These are phyloP conservation scores for Talaromyces sp. DNA, from an alignment of 2,329 filamentous ascomycete genomes.

Conservation along the genomic window DNA sequence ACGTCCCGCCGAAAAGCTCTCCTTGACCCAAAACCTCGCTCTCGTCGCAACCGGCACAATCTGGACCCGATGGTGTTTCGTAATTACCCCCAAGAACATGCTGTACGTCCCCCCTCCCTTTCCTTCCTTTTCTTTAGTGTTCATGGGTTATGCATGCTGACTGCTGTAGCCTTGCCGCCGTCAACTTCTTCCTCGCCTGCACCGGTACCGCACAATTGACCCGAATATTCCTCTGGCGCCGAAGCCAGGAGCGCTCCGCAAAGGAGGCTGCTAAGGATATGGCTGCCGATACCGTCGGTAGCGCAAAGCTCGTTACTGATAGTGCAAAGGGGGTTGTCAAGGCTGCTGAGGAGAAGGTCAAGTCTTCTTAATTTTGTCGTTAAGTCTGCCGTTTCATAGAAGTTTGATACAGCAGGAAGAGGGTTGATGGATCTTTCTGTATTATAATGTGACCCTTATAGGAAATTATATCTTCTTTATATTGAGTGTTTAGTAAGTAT, in stretches of 20 bases:
- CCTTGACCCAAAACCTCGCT: slow-evolving; percentile 85
- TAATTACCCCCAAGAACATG: slow-evolving; percentile 91
- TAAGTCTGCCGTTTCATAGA: not conserved
- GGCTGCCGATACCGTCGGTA: slow-evolving; percentile 19
- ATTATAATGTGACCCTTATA: not conserved
- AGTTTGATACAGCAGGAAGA: not conserved
- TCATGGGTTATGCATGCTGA: too few relatives aligned
- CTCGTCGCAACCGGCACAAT: slow-evolving; percentile 89
- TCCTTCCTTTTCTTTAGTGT: not conserved
- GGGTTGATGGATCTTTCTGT: not conserved
- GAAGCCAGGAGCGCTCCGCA: slow-evolving; percentile 55
- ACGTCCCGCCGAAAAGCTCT: slow-evolving; percentile 88
- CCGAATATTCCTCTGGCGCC: slow-evolving; percentile 67
- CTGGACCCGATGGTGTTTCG: slow-evolving; percentile 98
- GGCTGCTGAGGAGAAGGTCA: slow-evolving; percentile 18
- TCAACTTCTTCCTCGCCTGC: slow-evolving; percentile 95
- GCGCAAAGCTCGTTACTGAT: slow-evolving; percentile 14
- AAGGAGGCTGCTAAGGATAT: slow-evolving; percentile 41
- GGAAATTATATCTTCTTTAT: not conserved
- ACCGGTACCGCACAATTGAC: slow-evolving; percentile 80
- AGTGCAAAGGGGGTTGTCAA: slow-evolving; percentile 9
- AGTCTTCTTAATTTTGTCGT: slow-evolving; percentile 16
- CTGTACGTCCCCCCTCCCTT: slow-evolving; percentile 56
- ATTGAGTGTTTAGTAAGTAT: not conserved
- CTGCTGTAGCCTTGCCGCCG: slow-evolving; percentile 70